Evolutionary conservation across 2,329 filamentous ascomycete genomes (phyloP).

Genomic region (Lojkania enalia): DNA sequence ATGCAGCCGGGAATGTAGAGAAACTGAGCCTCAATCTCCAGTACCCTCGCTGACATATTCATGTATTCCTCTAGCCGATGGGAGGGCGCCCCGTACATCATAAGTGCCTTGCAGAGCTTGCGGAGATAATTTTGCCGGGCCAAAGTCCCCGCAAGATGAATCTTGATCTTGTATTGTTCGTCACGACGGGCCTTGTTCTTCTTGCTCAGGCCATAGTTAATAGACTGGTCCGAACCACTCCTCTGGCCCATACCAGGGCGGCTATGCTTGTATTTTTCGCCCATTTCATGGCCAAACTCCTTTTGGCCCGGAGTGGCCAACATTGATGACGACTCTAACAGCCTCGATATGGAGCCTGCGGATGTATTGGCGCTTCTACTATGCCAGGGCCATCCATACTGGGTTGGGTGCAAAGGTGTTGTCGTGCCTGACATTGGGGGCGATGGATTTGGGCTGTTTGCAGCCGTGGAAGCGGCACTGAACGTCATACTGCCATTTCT

Average conservation of each 20-base stretch:
- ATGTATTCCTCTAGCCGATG: constrained; percentile 92
- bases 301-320: constrained; percentile 47
- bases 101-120: constrained; percentile 81
- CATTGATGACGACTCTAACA: constrained; percentile 50
- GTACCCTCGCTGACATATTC: constrained; percentile 83
- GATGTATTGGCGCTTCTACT: constrained; percentile 41
- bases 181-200: constrained; percentile 46
- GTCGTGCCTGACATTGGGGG: constrained; percentile 49
- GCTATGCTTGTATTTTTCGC: constrained; percentile 44
- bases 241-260: constrained; percentile 43
- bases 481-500: constrained; percentile 33
- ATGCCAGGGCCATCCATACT: constrained; percentile 42
- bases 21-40: constrained; percentile 88
- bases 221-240: constrained; percentile 42
- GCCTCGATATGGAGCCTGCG: constrained; percentile 46
- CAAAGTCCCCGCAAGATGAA: constrained; percentile 69
- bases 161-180: constrained; percentile 61
- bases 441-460: constrained; percentile 43
- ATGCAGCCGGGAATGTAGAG: constrained; percentile 90
- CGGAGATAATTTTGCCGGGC: constrained; percentile 81
- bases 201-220: constrained; percentile 37
- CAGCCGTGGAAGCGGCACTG: constrained; percentile 39
- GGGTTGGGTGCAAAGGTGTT: constrained; percentile 39
- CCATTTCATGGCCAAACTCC: constrained; percentile 49
- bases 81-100: constrained; percentile 88